phyloP scores from a whole-genome alignment of 2,329 filamentous ascomycete species.

The Ampelomyces quisqualis region DNA sequence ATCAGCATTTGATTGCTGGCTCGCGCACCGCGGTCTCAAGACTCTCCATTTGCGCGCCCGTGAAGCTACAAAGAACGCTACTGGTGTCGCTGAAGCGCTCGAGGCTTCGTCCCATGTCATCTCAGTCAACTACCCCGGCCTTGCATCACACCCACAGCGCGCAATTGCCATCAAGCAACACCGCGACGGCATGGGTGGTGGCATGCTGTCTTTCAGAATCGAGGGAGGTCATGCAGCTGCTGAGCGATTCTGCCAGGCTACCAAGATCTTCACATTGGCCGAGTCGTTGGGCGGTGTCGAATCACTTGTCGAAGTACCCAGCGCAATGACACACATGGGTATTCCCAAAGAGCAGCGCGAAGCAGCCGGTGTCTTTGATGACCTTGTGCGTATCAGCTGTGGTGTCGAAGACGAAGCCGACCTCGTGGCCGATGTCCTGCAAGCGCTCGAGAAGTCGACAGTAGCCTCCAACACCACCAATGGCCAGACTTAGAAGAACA shows the following conservation, averaged over 20 bases:
- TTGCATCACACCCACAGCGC: constrained; percentile 83
- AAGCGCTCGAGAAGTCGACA: constrained; percentile 77
- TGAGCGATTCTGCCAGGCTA: constrained; percentile 87
- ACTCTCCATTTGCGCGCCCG: constrained; percentile 90
- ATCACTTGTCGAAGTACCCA: constrained; percentile 86
- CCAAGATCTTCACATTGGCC: constrained; percentile 87
- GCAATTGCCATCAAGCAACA: constrained; percentile 87
- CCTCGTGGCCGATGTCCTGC: constrained; percentile 75
- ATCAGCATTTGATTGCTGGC: constrained; percentile 95
- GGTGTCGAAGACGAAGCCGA: constrained; percentile 91
- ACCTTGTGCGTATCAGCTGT: constrained; percentile 89
- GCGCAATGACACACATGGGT: constrained; percentile 94
- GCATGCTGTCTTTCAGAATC: constrained; percentile 97
- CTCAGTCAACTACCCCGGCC: constrained; percentile 91
- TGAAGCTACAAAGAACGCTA: constrained; percentile 81
- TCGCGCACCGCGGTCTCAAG: constrained; percentile 94
- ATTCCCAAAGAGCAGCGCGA: constrained; percentile 90
- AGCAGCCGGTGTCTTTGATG: constrained; percentile 90
- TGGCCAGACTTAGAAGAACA: no score
- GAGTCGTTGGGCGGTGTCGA: constrained; percentile 93
- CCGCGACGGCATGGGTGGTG: constrained; percentile 88
- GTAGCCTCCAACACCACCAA: constrained; percentile 49
- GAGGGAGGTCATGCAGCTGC: constrained; percentile 81
- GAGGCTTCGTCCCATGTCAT: constrained; percentile 79
- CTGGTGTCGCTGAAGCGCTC: constrained; percentile 72